Evolutionary conservation across 164 flowering plant species (phyloP), one percentile per base, ranked within the genome.

Genomic region (Akebia trifoliata): DNA sequence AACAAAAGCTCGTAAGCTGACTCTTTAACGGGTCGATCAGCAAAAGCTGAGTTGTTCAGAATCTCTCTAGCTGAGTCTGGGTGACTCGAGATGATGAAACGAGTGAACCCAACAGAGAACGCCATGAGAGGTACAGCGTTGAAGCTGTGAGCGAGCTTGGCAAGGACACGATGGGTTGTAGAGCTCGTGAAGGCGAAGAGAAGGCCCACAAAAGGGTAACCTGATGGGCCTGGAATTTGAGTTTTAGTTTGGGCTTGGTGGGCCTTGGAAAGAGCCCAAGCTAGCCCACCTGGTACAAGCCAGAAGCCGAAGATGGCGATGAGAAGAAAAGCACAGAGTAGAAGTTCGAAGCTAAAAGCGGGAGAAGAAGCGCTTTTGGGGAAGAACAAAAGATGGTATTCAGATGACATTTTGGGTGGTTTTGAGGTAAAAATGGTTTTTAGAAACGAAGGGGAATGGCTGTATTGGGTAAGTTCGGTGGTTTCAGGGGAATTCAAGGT

Each of bases 281-380:
- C 88, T n/a, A 81, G 75, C 6, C 88, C 88, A 1, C 86, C 92
- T 4, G 84, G 84, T 9, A 62, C n/a, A 1, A 77, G 69, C 55
- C 75, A 72, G 72, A 76, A 60, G 14, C 68, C 65, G 49, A 79
- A 71, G 8, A 72, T 26, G 9, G 60, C 46, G 14, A 60, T 18
- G 17, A 74, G 50, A 35, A 75, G 52, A 6, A 76, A 2, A 51
- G 60, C 14, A 30, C 51, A 54, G 15, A 69, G 45, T 2, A 69
- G 21, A 25, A 72, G 34, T 22, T 71, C 59, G 26, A 39, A 69
- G 53, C 50, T 73, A 8, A 49, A 29, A 36, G 52, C 29, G 6
- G 63, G 9, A 0, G 70, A 55, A 5, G 40, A 44, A 29, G 61
- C 4, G 12, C 56, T 30, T 46, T 31, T 22, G 7, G 67, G 66